Conservation (phyloP, 768 basidiomycete species). For the Lactarius deliciosus region DNA sequence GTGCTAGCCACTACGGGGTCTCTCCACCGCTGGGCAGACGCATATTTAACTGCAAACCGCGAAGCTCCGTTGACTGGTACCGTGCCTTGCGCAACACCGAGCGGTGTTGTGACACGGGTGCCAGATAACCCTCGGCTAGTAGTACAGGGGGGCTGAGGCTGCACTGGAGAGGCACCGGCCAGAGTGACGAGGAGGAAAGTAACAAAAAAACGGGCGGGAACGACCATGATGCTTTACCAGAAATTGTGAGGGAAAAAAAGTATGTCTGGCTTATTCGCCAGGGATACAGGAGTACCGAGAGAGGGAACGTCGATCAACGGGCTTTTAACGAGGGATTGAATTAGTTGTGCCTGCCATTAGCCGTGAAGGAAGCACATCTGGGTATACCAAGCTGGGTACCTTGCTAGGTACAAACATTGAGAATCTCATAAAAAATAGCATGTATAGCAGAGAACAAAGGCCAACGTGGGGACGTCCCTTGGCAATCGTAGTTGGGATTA, state of each 20-base stretch:
- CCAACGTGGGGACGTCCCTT: not conserved
- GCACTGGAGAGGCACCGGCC: slow-evolving; percentile 37
- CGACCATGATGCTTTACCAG: slow-evolving; percentile 37
- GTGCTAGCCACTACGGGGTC: slow-evolving; percentile 51
- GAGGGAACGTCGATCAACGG: not conserved
- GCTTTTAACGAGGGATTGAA: slow-evolving; percentile 13
- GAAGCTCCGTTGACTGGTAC: slow-evolving; percentile 47
- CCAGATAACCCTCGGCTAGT: slow-evolving; percentile 36
- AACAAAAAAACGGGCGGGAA: slow-evolving; percentile 37
- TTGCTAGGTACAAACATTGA: not conserved
- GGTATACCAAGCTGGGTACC: too few species aligned
- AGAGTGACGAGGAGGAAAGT: slow-evolving; percentile 36
- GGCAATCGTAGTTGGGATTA: not conserved
- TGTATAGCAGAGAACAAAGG: not conserved
- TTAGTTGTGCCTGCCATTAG: not conserved
- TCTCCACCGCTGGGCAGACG: slow-evolving; percentile 58
- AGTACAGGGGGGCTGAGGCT: slow-evolving; percentile 44
- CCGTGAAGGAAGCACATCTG: not conserved
- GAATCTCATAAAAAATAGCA: not conserved
- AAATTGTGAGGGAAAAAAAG: slow-evolving; percentile 17
- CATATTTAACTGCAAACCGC: slow-evolving; percentile 69
- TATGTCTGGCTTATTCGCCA: not conserved
- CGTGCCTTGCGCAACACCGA: slow-evolving; percentile 59
- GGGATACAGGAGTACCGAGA: slow-evolving; percentile 1
- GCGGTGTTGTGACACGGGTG: slow-evolving; percentile 43